phyloP scores from a whole-genome alignment of 305 asterid species.

The Ajuga reptans region DNA sequence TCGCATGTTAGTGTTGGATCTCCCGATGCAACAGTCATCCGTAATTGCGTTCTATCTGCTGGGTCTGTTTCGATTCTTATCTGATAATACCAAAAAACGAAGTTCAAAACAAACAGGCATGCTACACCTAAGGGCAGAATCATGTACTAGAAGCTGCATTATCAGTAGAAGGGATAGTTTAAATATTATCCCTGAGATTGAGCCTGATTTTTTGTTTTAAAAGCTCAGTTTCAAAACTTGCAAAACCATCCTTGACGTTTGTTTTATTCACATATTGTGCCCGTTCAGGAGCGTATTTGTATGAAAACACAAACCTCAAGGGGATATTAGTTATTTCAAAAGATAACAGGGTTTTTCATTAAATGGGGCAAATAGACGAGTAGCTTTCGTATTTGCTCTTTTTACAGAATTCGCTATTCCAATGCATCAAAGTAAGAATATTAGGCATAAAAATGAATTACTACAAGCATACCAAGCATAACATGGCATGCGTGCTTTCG shows the following conservation, averaged over 20 bases:
- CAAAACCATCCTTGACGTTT: too few relatives aligned
- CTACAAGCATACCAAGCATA: conserved; percentile 76
- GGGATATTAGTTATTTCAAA: neutral
- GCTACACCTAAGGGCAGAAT: conserved; percentile 7
- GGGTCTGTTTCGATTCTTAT: conserved; percentile 97
- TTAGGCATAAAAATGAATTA: neutral
- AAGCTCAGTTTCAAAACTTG: too few relatives aligned
- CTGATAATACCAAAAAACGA: conserved; percentile 32
- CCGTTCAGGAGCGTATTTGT: neutral
- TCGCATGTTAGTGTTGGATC: conserved; percentile 82
- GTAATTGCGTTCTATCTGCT: conserved; percentile 90
- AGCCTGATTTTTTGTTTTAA: too few relatives aligned
- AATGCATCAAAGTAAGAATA: neutral
- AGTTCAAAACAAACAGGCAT: neutral
- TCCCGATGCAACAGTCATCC: conserved; percentile 96
- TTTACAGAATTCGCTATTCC: neutral
- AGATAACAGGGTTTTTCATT: neutral
- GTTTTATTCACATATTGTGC: neutral
- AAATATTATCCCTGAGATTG: too few relatives aligned
- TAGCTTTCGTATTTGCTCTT: neutral
- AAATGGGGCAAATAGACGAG: neutral
- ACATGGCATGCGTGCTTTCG: conserved; percentile 86
- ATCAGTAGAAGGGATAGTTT: neutral
- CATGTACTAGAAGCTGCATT: neutral
- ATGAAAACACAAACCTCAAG: neutral